Evolutionary conservation across 192 early-diverging fungal species (phyloP).

Genomic region (Pilaira anomala): DNA sequence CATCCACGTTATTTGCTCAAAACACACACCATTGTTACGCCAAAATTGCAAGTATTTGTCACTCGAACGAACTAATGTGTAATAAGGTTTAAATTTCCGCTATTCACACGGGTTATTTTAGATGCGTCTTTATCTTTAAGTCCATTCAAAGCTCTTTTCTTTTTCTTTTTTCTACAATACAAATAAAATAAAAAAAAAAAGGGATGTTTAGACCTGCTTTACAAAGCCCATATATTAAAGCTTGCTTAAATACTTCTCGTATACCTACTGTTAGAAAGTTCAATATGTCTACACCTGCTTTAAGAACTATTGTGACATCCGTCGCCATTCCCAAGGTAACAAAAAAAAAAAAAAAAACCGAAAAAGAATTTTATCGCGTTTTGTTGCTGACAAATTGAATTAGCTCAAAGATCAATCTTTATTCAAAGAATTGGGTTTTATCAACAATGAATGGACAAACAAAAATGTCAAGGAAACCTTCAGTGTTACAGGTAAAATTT

Average conservation of each 20-base stretch:
- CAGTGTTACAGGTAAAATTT: conserved; percentile 55
- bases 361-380: background rate
- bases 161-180: background rate
- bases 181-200: background rate
- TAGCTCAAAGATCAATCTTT: conserved; percentile 62
- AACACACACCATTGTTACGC: no score
- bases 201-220: conserved; percentile 10
- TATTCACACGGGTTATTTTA: no score
- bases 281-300: background rate
- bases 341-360: background rate
- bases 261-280: conserved; percentile 1
- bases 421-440: conserved; percentile 50
- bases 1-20: no score
- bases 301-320: background rate
- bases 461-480: conserved; percentile 42
- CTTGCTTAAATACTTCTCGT: conserved; percentile 15
- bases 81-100: no score
- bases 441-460: conserved; percentile 58
- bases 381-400: no score
- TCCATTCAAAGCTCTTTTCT: background rate
- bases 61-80: no score
- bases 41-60: no score
- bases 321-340: conserved; percentile 17
- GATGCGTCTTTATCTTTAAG: no score
- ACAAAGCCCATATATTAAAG: conserved; percentile 8